Base-by-base conservation (phyloP, 306 rosid genomes). In the Vicia sativa region DNA sequence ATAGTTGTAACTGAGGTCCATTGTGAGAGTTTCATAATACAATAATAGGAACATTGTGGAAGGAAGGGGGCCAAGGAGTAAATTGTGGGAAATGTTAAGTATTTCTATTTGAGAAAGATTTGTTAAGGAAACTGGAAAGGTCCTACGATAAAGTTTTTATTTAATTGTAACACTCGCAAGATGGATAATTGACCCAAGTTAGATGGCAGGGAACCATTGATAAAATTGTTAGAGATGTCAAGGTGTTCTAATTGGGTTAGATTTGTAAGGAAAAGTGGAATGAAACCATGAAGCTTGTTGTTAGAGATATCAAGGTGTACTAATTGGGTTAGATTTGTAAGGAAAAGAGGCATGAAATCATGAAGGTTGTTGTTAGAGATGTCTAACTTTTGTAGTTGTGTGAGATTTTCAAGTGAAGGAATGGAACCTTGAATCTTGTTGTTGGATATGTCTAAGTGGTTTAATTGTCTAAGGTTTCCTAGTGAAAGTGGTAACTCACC, bases 61-160 rank as follows among this genome's bases (percentile, higher is more conserved):
- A 42, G 7, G 59, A 14, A 65, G 44, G 43, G 31, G 2, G 2
- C 59, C 63, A 55, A 4, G 1, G 9, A 69, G 65, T 0, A 11
- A 38, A 25, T 68, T 68, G 41, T 68, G 0, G 18, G 74, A 68
- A 50, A 42, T 56, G 9, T 54, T 2, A 25, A 68, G 65, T 0
- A 0, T 1, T 2, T n/a, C 0, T 41, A 69, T 15, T 28, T 7
- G 5, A 9, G 42, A 25, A 35, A 55, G 53, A 53, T 41, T 41
- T 6, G 13, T 10, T 2, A 69, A 15, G 0, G 65, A 26, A 11
- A 11, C 1, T 0, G 65, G 68, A 0, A 59, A 18, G 11, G 46
- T 19, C 2, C 75, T 50, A 34, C 23, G 23, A 21, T 21, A 21
- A 21, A 21, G 23, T 21, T 21, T 25, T 25, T 25, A 25, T 2